Conservation (phyloP, 495 filamentous ascomycete species). For the Aspergillus coremiiformis region DNA sequence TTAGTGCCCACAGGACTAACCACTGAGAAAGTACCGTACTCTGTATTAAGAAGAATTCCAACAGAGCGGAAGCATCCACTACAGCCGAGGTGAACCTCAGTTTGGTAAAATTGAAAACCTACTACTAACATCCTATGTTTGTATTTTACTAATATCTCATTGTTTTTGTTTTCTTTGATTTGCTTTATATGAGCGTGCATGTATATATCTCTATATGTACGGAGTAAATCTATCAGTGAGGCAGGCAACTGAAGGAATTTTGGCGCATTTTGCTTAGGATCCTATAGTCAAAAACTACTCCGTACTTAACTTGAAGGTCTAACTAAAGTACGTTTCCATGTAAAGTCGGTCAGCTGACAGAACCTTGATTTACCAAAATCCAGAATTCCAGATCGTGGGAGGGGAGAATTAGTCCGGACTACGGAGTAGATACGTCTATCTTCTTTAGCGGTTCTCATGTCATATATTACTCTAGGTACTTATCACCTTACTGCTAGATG, state of each 20-base stretch:
- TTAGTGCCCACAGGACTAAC: neutral
- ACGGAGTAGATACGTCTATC: neutral
- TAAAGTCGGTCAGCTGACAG: neutral
- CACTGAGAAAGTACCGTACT: neutral
- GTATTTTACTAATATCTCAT: neutral
- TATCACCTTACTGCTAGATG: neutral
- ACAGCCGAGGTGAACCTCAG: neutral
- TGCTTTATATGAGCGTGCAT: neutral
- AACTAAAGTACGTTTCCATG: no score
- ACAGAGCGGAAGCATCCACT: slow-evolving; percentile 18
- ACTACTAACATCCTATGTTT: neutral
- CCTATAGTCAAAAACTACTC: neutral
- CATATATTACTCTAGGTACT: neutral
- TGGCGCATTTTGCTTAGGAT: neutral
- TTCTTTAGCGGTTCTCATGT: neutral
- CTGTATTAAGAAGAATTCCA: slow-evolving; percentile 13
- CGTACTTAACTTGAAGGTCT: no score
- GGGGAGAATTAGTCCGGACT: no score
- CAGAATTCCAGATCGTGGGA: neutral
- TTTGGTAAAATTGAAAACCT: no score
- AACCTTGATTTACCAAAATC: neutral
- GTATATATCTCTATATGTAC: no score
- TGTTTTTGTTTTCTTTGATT: neutral
- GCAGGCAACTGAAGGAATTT: neutral
- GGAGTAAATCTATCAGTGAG: neutral